phyloP scores from a whole-genome alignment of 176 grass and related monocot genomes.

The Stipa capillata region DNA sequence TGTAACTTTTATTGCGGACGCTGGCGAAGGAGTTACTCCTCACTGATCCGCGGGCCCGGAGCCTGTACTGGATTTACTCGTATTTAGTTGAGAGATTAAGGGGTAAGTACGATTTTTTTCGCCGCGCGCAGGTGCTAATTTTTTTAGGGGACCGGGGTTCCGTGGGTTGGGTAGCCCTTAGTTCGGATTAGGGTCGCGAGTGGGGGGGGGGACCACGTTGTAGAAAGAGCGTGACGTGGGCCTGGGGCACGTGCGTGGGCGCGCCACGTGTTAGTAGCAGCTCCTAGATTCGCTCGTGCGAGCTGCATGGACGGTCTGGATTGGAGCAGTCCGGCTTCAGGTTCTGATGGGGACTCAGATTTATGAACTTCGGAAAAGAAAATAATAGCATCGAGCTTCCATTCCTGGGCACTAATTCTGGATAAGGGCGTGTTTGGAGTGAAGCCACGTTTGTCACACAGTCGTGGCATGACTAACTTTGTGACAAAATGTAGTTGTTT shows the following conservation, averaged over 20 bases:
- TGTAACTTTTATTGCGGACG: constrained; percentile 41
- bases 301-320: constrained; percentile 20
- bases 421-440: too few species aligned
- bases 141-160: too few species aligned
- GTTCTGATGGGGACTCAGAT: background rate
- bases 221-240: background rate
- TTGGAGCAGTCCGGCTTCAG: background rate
- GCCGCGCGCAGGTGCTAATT: background rate
- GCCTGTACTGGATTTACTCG: background rate
- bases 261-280: constrained; percentile 38
- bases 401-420: background rate
- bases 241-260: background rate
- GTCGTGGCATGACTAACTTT: too few species aligned
- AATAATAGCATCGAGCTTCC: background rate
- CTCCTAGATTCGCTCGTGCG: constrained; percentile 42
- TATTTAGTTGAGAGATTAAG: background rate
- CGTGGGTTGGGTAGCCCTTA: background rate
- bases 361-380: background rate
- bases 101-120: background rate
- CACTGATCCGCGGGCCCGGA: background rate
- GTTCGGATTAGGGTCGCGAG: background rate
- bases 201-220: background rate
- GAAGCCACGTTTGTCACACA: too few species aligned
- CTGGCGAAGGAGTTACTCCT: constrained; percentile 20
- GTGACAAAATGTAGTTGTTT: too few species aligned